Evolutionary conservation across 768 basidiomycete genomes (phyloP).

Genomic region (Leccinum imitatum): DNA sequence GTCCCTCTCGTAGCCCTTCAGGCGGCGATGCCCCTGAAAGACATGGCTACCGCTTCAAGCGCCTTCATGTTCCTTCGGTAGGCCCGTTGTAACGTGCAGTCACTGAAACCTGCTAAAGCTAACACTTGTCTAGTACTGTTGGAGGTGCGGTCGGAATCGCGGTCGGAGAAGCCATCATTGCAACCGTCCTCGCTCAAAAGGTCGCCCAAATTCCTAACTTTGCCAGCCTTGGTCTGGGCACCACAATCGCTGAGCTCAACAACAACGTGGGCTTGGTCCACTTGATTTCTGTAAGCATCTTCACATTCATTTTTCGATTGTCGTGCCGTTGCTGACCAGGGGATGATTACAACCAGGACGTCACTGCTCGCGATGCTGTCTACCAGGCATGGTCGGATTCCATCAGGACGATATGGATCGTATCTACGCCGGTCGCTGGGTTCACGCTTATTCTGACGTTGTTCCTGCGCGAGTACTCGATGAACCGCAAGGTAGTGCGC

Average conservation of each 20-base stretch:
- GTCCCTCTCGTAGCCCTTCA: slow-evolving; percentile 71
- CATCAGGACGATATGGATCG: slow-evolving; percentile 64
- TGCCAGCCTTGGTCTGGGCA: slow-evolving; percentile 30
- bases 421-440: slow-evolving; percentile 60
- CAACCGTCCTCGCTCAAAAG: slow-evolving; percentile 45
- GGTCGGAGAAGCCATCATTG: slow-evolving; percentile 68
- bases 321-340: background rate
- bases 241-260: slow-evolving; percentile 43
- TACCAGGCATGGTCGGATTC: slow-evolving; percentile 64
- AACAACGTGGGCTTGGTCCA: slow-evolving; percentile 47
- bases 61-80: slow-evolving; percentile 72
- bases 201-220: slow-evolving; percentile 36
- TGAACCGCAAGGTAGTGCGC: slow-evolving; percentile 51
- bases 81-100: slow-evolving; percentile 1
- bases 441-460: slow-evolving; percentile 51
- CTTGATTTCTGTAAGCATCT: slow-evolving; percentile 20
- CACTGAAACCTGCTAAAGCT: background rate
- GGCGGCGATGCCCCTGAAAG: slow-evolving; percentile 83
- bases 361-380: slow-evolving; percentile 45
- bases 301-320: background rate
- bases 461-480: slow-evolving; percentile 60
- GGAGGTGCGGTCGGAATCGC: slow-evolving; percentile 80
- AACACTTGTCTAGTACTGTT: slow-evolving; percentile 45
- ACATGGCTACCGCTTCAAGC: slow-evolving; percentile 81
- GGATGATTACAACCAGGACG: slow-evolving; percentile 39